phyloP scores from a whole-genome alignment of 176 grass and related monocot species.

The Tuctoria greenei region DNA sequence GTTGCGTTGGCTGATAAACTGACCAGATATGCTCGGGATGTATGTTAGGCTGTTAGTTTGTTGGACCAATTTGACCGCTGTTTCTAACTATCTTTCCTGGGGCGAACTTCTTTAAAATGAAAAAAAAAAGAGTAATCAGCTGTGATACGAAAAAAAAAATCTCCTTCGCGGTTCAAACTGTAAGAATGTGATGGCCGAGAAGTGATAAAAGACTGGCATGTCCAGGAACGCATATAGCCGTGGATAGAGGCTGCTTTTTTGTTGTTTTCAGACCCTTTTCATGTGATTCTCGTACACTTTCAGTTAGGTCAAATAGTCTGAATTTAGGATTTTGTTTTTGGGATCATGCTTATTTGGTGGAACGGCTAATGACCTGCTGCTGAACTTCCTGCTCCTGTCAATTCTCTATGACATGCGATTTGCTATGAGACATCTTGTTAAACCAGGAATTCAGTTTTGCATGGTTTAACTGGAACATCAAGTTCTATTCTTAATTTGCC shows the following conservation, averaged over 20 bases:
- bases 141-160: no score
- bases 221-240: slow-evolving; percentile 7
- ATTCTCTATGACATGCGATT: neutral
- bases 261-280: neutral
- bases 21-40: no score
- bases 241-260: slow-evolving; percentile 1
- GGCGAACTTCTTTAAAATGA: no score
- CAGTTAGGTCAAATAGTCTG: neutral
- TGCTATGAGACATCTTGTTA: neutral
- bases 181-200: slow-evolving; percentile 31
- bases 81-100: no score
- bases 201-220: slow-evolving; percentile 20
- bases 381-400: neutral
- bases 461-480: neutral
- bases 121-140: no score
- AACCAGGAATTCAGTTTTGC: neutral
- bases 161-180: slow-evolving; percentile 12
- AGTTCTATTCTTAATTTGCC: neutral
- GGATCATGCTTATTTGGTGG: neutral
- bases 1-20: no score
- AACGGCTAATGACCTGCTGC: neutral
- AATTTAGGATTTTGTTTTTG: slow-evolving; percentile 7
- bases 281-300: slow-evolving; percentile 13
- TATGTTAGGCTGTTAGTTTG: no score
- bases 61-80: no score